Base-by-base conservation (phyloP, 2,329 filamentous ascomycete species). In the Aspergillus latus region DNA sequence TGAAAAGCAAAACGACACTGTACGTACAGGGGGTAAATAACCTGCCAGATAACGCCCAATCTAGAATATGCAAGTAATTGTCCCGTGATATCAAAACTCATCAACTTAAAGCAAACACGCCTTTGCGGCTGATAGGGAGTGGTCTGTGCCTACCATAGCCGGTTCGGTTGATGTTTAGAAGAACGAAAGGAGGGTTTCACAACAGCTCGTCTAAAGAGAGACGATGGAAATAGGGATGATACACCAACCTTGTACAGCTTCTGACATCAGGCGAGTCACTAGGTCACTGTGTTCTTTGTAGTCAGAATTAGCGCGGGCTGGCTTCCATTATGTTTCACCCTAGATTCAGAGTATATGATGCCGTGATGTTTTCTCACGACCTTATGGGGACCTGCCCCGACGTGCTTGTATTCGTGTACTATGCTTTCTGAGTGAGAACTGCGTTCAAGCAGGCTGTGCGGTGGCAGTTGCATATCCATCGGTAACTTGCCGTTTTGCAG, bases 211-310 rank as follows among this genome's bases (percentile, higher is more conserved):
- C 26, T 45, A 51, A 42, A 49, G 52, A 32, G 49, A 39, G 21
- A 56, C 52, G 46, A 47, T 60, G 16, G 15, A 8, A 60, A 56
- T 61, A 57, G 63, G 60, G 55, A 61, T 58, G 64, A 60, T 56
- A 61, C 66, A 74, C 71, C 67, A 71, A 74, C 71, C 71, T 74
- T 68, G 64, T 66, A 44, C 26, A 49, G 65, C 63, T 67, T 54
- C 58, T 58, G 52, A 62, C 66, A 57, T 57, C 54, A 54, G 50
- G 56, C 51, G 46, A 61, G 56, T 56, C 50, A 61, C 64, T 59
- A 61, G 54, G 49, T 57, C 40, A 57, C 55, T 53, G 21, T n/a
- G 30, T 21, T 56, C 49, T 49, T 56, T 57, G 61, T 56, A 61
- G 62, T 64, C 60, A 64, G 61, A 66, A 59, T 63, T 62, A 67